Conservation (phyloP, 192 early-diverging fungal species). For the Umbelopsis sp. region DNA sequence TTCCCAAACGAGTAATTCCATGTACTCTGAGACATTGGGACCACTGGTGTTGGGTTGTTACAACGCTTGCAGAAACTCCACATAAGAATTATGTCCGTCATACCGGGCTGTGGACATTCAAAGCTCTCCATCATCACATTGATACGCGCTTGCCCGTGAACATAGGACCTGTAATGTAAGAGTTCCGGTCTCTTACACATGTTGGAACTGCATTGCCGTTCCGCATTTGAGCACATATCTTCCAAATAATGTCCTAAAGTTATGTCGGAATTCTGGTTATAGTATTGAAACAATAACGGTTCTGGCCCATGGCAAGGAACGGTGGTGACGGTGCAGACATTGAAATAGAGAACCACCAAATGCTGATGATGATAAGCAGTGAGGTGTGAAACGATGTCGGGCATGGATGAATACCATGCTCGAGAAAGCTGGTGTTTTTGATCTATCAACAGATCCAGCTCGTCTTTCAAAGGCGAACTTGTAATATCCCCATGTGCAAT, state of each 20-base stretch:
- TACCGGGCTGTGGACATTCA: slow-evolving; percentile 53
- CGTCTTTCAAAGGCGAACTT: not conserved
- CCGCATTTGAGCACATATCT: slow-evolving; percentile 71
- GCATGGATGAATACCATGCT: slow-evolving; percentile 42
- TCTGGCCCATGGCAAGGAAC: slow-evolving; percentile 71
- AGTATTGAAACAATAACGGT: slow-evolving; percentile 79
- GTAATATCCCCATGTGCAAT: not conserved
- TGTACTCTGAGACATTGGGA: slow-evolving; percentile 79
- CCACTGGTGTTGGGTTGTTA: slow-evolving; percentile 62
- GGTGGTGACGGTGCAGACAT: slow-evolving; percentile 57
- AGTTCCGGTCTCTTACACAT: slow-evolving; percentile 78
- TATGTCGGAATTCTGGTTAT: slow-evolving; percentile 70
- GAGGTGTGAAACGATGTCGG: slow-evolving; percentile 49
- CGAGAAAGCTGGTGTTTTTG: slow-evolving; percentile 46
- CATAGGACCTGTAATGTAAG: slow-evolving; percentile 84
- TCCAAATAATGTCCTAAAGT: slow-evolving; percentile 90
- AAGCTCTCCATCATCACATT: slow-evolving; percentile 70
- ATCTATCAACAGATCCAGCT: slow-evolving; percentile 47
- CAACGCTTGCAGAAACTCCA: slow-evolving; percentile 86
- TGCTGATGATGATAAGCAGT: slow-evolving; percentile 72
- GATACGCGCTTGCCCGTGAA: slow-evolving; percentile 79
- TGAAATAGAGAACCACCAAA: slow-evolving; percentile 71
- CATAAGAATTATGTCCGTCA: slow-evolving; percentile 78
- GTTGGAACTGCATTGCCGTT: slow-evolving; percentile 65
- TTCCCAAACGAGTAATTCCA: slow-evolving; percentile 98